Evolutionary conservation across 2,329 filamentous ascomycete species (phyloP), one percentile per base, ranked within the genome.

Genomic region (Colletotrichum karsti): DNA sequence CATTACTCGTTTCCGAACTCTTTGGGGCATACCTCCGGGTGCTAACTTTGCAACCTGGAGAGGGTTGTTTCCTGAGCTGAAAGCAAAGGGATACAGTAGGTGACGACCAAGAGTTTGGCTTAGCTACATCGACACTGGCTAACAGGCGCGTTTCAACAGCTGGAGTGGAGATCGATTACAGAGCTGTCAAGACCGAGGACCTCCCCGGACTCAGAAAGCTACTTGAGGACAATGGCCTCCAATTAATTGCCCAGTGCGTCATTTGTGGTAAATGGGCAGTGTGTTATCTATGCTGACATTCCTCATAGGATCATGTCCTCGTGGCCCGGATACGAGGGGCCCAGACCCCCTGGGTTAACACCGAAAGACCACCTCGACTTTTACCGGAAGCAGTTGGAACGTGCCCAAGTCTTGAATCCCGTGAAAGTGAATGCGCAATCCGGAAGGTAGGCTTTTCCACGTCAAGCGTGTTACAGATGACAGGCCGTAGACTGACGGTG

Each of bases 371-470:
- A 71, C 44, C 48, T 71, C 41, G 37, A 65, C 3, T 60, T 58
- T 42, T 70, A 69, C 39, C 60, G 65, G n/a, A 58, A 59, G 15
- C 58, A 70, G 26, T 46, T 72, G 1, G 13, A 67, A 18, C 60
- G 41, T n/a, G 68, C 65, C 10, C 35, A 61, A 8, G 6, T 57
- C 3, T 48, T 72, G 13, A 65, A 59, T 18, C 57, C 70, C 2
- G 26, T 67, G 8, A 71, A 70, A 15, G 39, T 70, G 2, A 70
- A 70, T 37, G 70, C 65, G 1, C 68, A 72, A 12, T 70, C 70
- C 15, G 71, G 71, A 53, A 63, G 56, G 71, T 71, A 56, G 7
- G 62, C 39, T 30, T 30, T 6, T 2, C 3, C 5, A 28, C 3
- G 22, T 33, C 9, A 35, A 35, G 7, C 10, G 15, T 20, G 13